Evolutionary conservation across 2,329 filamentous ascomycete genomes (phyloP), one percentile per base, ranked within the genome.

Genomic region (Alternaria hordeiaustralica): DNA sequence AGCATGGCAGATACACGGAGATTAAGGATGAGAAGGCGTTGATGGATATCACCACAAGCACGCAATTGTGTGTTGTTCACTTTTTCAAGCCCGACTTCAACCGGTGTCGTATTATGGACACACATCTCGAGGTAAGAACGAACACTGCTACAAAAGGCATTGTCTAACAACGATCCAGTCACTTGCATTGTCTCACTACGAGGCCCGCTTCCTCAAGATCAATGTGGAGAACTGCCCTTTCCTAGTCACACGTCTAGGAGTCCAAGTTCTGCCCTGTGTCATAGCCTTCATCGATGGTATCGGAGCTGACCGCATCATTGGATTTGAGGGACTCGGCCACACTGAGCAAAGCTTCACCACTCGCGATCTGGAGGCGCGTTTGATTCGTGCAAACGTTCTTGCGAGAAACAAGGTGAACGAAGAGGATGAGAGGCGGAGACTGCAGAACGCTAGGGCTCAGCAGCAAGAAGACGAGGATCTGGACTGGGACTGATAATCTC

Each of bases 61-160:
- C 84, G 12, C 84, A 87, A 63, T 79, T 84, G 25, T 88, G 86
- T 69, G 82, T 90, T 2, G 85, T 90, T 23, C 88, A 90, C 74
- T 90, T 90, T 76, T 87, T 86, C 75, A 88, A 90, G 72, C 83
- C 87, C 3, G 88, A 90, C 71, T 90, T 90, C 76, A 82, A 84
- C 20, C 84, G 88, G 58, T 90, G 88, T 77, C 79, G 81, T 11
- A 84, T 87, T 58, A 90, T 90, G 88, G 88, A 90, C 73, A 81
- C 80, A 53, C 87, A 87, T 74, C 81, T 90, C 11, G 80, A 84
- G 53, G 78, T 84, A 59, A 66, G 73, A 69, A 21, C 18, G 23
- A 53, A 23, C 15, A 15, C 20, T 47, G 6, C 15, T 50, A 20
- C 18, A 7, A 20, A 45, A 18, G 56, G 20, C 3, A 13, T 33